Conservation (phyloP, 768 basidiomycete genomes). For the Boletus reticuloceps region DNA sequence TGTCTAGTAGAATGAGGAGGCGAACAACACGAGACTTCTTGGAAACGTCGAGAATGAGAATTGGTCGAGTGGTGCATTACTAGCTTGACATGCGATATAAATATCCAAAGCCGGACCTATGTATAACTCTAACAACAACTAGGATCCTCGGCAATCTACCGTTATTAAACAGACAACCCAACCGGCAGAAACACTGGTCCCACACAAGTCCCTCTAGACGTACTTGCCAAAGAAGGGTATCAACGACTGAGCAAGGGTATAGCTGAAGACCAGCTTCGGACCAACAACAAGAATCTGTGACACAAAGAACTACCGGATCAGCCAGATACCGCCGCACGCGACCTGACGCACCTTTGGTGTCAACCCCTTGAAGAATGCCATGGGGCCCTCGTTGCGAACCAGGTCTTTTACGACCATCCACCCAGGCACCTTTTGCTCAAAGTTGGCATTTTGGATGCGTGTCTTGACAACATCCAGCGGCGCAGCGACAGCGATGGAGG, state of each 20-base stretch:
- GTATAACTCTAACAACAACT: conserved; percentile 5
- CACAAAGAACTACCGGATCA: conserved; percentile 10
- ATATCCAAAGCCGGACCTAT: conserved; percentile 6
- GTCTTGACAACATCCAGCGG: conserved; percentile 97
- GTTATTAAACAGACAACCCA: neutral
- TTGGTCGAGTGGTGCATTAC: conserved; percentile 3
- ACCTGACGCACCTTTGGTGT: conserved; percentile 79
- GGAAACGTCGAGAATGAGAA: neutral
- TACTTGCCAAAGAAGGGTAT: conserved; percentile 91
- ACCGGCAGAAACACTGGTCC: neutral
- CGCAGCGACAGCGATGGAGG: conserved; percentile 94
- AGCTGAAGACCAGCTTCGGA: conserved; percentile 97
- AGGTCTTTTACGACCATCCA: conserved; percentile 81
- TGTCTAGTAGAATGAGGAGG: conserved; percentile 21
- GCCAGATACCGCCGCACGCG: neutral
- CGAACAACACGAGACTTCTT: too few species aligned
- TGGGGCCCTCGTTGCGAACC: conserved; percentile 77
- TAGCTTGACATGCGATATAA: conserved; percentile 3
- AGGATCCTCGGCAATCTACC: neutral
- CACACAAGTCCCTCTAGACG: conserved; percentile 57
- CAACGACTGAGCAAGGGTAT: conserved; percentile 93
- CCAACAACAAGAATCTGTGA: conserved; percentile 89
- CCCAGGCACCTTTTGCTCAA: conserved; percentile 81
- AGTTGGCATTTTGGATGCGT: conserved; percentile 98
- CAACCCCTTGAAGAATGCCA: conserved; percentile 93